phyloP scores from a whole-genome alignment of 176 grass and related monocot genomes.

The Avena sativa region DNA sequence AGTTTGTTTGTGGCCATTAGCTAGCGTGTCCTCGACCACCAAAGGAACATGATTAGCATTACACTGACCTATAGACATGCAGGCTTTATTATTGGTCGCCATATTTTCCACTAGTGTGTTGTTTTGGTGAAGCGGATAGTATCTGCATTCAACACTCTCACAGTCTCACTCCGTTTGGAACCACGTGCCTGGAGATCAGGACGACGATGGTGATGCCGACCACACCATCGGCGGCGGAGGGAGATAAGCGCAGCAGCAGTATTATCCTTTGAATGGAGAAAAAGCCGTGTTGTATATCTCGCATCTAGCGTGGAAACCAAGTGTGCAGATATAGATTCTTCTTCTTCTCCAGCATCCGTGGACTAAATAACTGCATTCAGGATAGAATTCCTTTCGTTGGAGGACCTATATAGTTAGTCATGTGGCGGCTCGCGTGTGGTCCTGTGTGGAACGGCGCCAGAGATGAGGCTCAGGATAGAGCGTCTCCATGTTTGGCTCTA shows the following conservation, averaged over 20 bases:
- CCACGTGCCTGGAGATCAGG: not conserved
- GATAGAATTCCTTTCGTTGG: conserved; percentile 11
- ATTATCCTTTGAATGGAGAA: not conserved
- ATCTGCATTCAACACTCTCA: not conserved
- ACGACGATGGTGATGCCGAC: not conserved
- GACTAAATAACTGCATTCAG: not conserved
- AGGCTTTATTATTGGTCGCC: not conserved
- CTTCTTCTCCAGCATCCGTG: not conserved
- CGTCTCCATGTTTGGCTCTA: not conserved
- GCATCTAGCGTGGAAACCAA: no score
- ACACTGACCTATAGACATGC: not conserved
- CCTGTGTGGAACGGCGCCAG: not conserved
- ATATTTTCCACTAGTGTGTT: not conserved
- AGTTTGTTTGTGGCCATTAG: not conserved
- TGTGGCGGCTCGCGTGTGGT: not conserved
- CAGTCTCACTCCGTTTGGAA: not conserved
- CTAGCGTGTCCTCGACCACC: not conserved
- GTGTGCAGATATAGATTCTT: no score
- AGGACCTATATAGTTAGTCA: not conserved
- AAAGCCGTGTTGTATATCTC: no score
- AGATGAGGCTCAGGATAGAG: not conserved
- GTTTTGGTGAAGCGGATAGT: not conserved
- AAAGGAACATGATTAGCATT: not conserved
- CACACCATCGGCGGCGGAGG: not conserved
- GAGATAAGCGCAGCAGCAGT: not conserved